These are phyloP conservation scores for Stagonosporopsis vannaccii DNA, from an alignment of 2,329 filamentous ascomycete species.

Conservation along the genomic window DNA sequence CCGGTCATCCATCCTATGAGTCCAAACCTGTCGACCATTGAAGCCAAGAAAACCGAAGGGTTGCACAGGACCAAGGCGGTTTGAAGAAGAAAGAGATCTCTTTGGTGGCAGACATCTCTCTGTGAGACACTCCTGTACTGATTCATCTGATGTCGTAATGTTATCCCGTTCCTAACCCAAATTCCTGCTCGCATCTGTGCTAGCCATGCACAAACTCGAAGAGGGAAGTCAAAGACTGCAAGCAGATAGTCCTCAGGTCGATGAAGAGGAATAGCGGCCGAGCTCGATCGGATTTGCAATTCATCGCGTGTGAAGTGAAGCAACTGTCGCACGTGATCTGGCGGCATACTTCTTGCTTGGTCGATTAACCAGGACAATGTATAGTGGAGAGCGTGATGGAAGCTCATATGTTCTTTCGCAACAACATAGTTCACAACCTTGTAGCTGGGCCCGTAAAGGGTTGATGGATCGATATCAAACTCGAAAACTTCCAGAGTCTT, in stretches of 20 bases:
- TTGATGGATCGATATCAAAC: slow-evolving; percentile 65
- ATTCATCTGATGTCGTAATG: slow-evolving; percentile 90
- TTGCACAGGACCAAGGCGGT: slow-evolving; percentile 88
- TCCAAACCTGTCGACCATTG: slow-evolving; percentile 90
- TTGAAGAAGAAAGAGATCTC: slow-evolving; percentile 93
- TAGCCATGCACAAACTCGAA: slow-evolving; percentile 94
- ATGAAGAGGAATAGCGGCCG: slow-evolving; percentile 66
- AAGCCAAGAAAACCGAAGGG: slow-evolving; percentile 81
- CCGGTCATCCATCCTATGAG: slow-evolving; percentile 88
- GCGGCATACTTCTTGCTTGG: slow-evolving; percentile 77
- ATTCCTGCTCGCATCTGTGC: slow-evolving; percentile 98
- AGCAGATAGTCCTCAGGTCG: slow-evolving; percentile 80
- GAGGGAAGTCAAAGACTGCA: slow-evolving; percentile 88
- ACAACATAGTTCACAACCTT: slow-evolving; percentile 79
- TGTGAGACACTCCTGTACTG: slow-evolving; percentile 91
- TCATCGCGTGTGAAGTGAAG: slow-evolving; percentile 76
- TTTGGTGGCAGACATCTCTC: slow-evolving; percentile 90
- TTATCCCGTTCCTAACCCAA: slow-evolving; percentile 98
- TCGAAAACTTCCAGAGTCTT: slow-evolving; percentile 80
- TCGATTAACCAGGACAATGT: slow-evolving; percentile 96
- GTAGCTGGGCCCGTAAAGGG: slow-evolving; percentile 59
- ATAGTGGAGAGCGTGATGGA: slow-evolving; percentile 96
- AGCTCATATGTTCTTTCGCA: slow-evolving; percentile 90
- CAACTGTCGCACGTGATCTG: slow-evolving; percentile 70
- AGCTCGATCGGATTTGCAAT: slow-evolving; percentile 68